Base-by-base conservation (phyloP, 108 stramenopile species). In the Nitzschia inconspicua region DNA sequence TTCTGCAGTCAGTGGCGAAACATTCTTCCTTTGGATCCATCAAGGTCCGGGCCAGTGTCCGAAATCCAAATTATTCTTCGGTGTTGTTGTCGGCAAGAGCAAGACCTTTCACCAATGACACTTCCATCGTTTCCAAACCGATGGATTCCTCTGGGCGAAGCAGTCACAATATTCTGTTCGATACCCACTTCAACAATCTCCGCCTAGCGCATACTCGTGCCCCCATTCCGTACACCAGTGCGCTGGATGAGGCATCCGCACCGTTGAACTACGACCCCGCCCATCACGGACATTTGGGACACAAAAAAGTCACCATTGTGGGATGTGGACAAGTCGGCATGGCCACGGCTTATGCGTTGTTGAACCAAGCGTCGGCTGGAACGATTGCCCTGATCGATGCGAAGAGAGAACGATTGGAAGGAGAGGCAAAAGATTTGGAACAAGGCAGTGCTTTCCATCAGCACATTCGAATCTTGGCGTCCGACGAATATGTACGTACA, bases 381-480 rank as follows among this genome's bases (percentile, higher is more conserved):
- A 66, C 58, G 1, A 70, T 82, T 47, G 68, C 80, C 18, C 53
- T 82, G 25, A 62, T 76, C 3, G 80, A 82, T 51, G 64, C 75
- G 52, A 70, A 70, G 40, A 41, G 42, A 42, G 60, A 44, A 8
- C 74, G 75, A 39, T 61, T 82, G 22, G 49, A 58, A 19, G 80
- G 80, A 2, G 80, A 82, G 71, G 76, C 68, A 18, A 65, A 60
- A 27, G 80, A 82, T 55, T 46, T 82, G 7, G 46, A 58, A 34
- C 76, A 77, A 39, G 80, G 76, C 16, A 55, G 69, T 1, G 76
- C 70, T 1, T 82, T 82, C 50, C 61, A 64, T 26, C 44, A 67
- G 44, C 53, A 60, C n/a, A 49, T 50, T 20, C 55, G 50, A 19
- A 64, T 73, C 32, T 39, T 64, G 34, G 75, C 71, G 3, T 64